Percentiles rank a stretch among this genome's conserved stretches.
phyloP scores from a whole-genome alignment of 1,284 basidiomycete genomes.

The Moesziomyces sp. region DNA sequence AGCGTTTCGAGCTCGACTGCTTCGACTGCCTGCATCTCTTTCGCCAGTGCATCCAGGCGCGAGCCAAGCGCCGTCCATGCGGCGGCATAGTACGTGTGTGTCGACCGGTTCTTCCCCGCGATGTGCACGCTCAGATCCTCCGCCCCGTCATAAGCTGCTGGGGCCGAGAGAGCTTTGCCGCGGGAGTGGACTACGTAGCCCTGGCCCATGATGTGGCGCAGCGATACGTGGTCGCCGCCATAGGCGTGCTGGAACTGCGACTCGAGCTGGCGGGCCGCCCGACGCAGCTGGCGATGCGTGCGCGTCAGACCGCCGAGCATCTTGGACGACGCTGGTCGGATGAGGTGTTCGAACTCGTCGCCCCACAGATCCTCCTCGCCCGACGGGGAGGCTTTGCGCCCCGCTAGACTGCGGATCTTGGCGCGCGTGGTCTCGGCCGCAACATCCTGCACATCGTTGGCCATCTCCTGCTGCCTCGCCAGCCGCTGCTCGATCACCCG shows the following conservation, averaged over 20 bases:
- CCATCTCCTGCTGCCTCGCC: constrained; percentile 52
- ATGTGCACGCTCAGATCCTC: constrained; percentile 40
- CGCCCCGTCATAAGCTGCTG: neutral
- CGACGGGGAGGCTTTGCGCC: neutral
- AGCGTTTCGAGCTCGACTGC: constrained; percentile 50
- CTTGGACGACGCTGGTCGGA: constrained; percentile 56
- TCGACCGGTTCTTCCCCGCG: constrained; percentile 54
- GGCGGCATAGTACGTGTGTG: constrained; percentile 57
- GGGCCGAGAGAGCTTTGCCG: constrained; percentile 19
- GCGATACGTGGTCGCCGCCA: constrained; percentile 38
- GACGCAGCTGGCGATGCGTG: constrained; percentile 40
- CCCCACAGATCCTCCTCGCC: constrained; percentile 48
- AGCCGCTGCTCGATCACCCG: constrained; percentile 59
- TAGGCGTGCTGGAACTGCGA: constrained; percentile 25
- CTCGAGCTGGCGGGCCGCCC: constrained; percentile 43
- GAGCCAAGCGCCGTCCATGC: constrained; percentile 54
- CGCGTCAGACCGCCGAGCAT: constrained; percentile 38
- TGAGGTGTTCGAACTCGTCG: constrained; percentile 62
- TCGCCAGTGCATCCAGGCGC: constrained; percentile 32
- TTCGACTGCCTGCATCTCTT: constrained; percentile 49
- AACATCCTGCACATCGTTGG: constrained; percentile 24
- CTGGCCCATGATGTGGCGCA: constrained; percentile 59
- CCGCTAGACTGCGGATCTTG: constrained; percentile 5
- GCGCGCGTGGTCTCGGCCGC: constrained; percentile 8
- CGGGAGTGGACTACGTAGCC: constrained; percentile 63